phyloP scores from a whole-genome alignment of 345 rosid genomes.

The Combretum micranthum region DNA sequence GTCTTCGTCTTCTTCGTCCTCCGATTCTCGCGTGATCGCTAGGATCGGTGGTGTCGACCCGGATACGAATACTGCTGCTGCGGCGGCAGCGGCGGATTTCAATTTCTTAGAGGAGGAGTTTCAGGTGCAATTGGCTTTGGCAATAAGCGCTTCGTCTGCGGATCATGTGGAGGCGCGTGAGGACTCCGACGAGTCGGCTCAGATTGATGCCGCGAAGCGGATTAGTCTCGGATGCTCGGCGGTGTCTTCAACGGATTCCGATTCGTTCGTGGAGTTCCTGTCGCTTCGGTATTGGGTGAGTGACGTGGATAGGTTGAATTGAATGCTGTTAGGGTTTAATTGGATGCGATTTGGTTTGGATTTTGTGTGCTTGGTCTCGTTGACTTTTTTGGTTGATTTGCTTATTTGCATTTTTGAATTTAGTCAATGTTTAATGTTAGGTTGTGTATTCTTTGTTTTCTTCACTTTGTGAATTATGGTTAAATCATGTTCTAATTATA shows the following conservation, averaged over 20 bases:
- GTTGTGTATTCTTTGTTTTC: too few relatives aligned
- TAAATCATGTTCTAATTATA: too few relatives aligned
- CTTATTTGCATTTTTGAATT: too few relatives aligned
- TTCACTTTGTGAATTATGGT: too few relatives aligned
- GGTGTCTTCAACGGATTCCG: slow-evolving; percentile 41
- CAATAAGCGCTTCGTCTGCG: slow-evolving; percentile 90
- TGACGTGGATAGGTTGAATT: slow-evolving; percentile 3
- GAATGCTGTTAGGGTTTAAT: neutral
- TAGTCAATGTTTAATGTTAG: too few relatives aligned
- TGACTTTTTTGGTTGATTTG: too few relatives aligned
- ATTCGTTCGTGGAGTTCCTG: slow-evolving; percentile 45
- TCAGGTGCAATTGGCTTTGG: slow-evolving; percentile 91
- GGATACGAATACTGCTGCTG: slow-evolving; percentile 24
- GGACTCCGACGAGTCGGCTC: slow-evolving; percentile 79
- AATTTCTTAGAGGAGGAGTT: slow-evolving; percentile 84
- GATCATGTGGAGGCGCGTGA: slow-evolving; percentile 29
- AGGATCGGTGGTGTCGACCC: slow-evolving; percentile 51
- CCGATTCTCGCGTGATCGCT: slow-evolving; percentile 30
- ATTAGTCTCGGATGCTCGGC: slow-evolving; percentile 77
- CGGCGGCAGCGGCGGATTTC: slow-evolving; percentile 52
- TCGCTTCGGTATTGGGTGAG: slow-evolving; percentile 86
- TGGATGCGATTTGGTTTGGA: slow-evolving; percentile 2
- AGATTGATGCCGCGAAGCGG: slow-evolving; percentile 94
- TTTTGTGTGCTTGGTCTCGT: too few relatives aligned
- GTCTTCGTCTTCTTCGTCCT: slow-evolving; percentile 28